Evolutionary conservation across 805 yeast species (phyloP).

Genomic region (Kluyveromyces starmeri): DNA sequence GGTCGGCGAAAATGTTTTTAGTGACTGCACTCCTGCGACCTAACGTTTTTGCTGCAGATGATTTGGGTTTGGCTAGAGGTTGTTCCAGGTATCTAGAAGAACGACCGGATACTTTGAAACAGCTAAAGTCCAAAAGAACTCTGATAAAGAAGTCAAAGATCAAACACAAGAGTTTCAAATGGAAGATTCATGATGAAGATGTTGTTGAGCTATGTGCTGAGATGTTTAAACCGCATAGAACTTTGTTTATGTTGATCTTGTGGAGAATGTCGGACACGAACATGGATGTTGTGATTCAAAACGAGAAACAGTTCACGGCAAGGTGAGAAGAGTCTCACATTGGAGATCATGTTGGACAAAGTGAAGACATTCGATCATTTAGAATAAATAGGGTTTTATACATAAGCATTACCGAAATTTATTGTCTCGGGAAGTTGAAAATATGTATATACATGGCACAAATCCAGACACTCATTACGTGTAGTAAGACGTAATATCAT

Average conservation of each 20-base stretch:
- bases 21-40: conserved; percentile 56
- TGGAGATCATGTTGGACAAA: no score
- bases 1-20: conserved; percentile 88
- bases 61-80: conserved; percentile 81
- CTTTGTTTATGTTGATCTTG: conserved; percentile 57
- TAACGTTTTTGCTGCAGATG: conserved; percentile 70
- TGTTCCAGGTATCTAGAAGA: conserved; percentile 51
- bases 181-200: conserved; percentile 60
- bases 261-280: conserved; percentile 65
- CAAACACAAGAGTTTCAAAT: conserved; percentile 42
- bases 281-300: conserved; percentile 36
- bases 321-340: conserved; percentile 6
- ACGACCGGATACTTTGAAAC: conserved; percentile 40
- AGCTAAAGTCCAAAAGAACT: conserved; percentile 36
- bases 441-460: no score
- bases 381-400: no score
- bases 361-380: no score
- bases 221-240: conserved; percentile 54
- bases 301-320: conserved; percentile 18
- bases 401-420: no score
- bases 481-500: no score
- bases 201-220: conserved; percentile 47
- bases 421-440: no score
- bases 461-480: no score
- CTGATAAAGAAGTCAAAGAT: conserved; percentile 29